A percentile compares a stretch with the other conserved stretches of the same genome.
phyloP scores from a whole-genome alignment of 257 asterid species.

The Parsonsia alboflavescens region DNA sequence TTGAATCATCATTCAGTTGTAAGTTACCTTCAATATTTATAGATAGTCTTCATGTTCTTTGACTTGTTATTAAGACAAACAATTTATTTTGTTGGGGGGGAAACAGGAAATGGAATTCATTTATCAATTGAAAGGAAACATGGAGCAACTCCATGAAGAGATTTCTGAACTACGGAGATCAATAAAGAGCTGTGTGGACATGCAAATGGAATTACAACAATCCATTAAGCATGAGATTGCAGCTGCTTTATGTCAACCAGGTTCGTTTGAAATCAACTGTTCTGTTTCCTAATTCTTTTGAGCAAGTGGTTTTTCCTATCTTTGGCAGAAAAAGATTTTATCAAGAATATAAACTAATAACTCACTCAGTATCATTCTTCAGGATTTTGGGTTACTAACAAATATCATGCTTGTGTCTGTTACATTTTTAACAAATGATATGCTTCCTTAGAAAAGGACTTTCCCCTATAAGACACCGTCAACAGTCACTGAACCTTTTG shows the following conservation, averaged over 20 bases:
- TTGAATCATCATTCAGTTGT: conserved; percentile 51
- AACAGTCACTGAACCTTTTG: background rate
- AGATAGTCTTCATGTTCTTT: background rate
- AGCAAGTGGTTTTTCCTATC: background rate
- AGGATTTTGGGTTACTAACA: background rate
- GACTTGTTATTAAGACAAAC: conserved; percentile 1
- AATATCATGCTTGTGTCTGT: background rate
- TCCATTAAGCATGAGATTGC: conserved; percentile 52
- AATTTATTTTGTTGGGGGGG: background rate
- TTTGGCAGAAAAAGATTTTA: background rate
- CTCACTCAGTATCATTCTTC: background rate
- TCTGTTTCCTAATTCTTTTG: background rate
- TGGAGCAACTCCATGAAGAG: conserved; percentile 77
- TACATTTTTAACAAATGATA: background rate
- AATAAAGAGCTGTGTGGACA: conserved; percentile 59
- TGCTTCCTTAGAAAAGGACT: background rate
- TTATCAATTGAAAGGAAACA: conserved; percentile 69
- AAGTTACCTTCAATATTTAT: conserved; percentile 22
- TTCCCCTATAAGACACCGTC: background rate
- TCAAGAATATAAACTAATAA: background rate
- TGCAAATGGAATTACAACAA: conserved; percentile 54
- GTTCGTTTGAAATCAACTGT: conserved; percentile 17
- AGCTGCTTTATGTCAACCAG: conserved; percentile 42
- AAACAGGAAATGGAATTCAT: conserved; percentile 79
- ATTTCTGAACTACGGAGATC: conserved; percentile 64